Evolutionary conservation across 179 eudicot species (phyloP).

Genomic region (Carnegiea gigantea): DNA sequence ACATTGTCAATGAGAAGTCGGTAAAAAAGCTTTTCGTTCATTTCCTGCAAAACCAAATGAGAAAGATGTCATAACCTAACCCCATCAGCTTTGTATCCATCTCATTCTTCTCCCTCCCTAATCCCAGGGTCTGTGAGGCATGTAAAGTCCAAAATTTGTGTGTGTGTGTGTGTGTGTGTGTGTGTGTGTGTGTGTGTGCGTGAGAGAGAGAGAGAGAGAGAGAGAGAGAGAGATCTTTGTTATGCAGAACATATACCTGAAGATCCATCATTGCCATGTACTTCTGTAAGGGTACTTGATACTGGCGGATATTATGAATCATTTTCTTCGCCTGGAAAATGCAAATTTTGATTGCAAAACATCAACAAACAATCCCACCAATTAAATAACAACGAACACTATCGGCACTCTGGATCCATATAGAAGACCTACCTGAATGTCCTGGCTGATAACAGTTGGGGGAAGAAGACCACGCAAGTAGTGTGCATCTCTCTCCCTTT

Average conservation of each 20-base stretch:
- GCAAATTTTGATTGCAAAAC: background rate
- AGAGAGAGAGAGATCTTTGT: background rate
- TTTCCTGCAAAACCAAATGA: conserved; percentile 44
- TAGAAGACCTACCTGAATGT: conserved; percentile 57
- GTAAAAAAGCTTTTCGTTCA: conserved; percentile 77
- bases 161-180: too few species aligned
- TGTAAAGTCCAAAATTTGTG: background rate
- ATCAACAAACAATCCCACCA: conserved; percentile 4
- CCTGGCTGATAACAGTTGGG: conserved; percentile 65
- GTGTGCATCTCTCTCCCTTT: conserved; percentile 86
- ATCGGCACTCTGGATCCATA: background rate
- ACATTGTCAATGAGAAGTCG: conserved; percentile 87
- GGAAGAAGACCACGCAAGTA: conserved; percentile 92
- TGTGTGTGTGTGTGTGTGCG: too few species aligned
- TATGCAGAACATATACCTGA: conserved; percentile 50
- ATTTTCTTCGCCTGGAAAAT: conserved; percentile 62
- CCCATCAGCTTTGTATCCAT: background rate
- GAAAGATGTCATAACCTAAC: conserved; percentile 1
- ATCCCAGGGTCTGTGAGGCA: background rate
- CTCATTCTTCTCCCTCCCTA: background rate
- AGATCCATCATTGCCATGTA: conserved; percentile 98
- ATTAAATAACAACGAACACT: background rate
- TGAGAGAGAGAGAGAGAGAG: background rate
- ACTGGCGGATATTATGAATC: conserved; percentile 75
- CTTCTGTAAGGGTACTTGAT: conserved; percentile 79